phyloP scores from a whole-genome alignment of 2,329 filamentous ascomycete species.

The Colletotrichum tabaci region DNA sequence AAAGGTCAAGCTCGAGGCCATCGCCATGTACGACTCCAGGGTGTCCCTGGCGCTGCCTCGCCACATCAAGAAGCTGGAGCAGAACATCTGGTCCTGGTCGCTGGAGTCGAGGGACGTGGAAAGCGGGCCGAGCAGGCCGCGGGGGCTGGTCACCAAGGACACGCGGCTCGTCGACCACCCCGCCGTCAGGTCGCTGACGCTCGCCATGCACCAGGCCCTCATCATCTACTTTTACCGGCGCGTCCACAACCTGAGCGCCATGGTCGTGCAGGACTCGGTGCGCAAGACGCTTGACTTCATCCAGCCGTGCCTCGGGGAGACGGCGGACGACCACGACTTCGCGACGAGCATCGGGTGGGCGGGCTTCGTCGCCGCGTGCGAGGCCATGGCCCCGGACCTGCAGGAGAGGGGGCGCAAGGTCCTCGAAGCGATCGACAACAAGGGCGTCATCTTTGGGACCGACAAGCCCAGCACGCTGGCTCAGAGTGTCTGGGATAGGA shows the following conservation, averaged over 20 bases:
- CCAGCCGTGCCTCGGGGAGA: constrained; percentile 50
- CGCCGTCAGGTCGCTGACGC: constrained; percentile 50
- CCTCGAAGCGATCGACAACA: constrained; percentile 47
- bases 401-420: constrained; percentile 49
- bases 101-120: constrained; percentile 34
- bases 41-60: constrained; percentile 47
- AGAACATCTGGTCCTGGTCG: constrained; percentile 52
- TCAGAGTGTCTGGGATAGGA: constrained; percentile 48
- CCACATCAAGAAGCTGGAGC: constrained; percentile 52
- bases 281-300: constrained; percentile 54
- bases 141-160: constrained; percentile 2
- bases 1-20: constrained; percentile 51
- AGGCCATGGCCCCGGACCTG: constrained; percentile 54
- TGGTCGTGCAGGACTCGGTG: constrained; percentile 57
- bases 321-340: constrained; percentile 54
- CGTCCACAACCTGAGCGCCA: constrained; percentile 57
- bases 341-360: constrained; percentile 59
- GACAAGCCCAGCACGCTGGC: constrained; percentile 48
- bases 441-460: constrained; percentile 48
- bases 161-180: constrained; percentile 38
- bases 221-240: constrained; percentile 63
- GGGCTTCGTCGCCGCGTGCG: constrained; percentile 60
- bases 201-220: constrained; percentile 59
- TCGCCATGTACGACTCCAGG: constrained; percentile 43
- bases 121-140: constrained; percentile 21